Base-by-base conservation (phyloP, 768 basidiomycete genomes). In the Basidioascus undulatus region DNA sequence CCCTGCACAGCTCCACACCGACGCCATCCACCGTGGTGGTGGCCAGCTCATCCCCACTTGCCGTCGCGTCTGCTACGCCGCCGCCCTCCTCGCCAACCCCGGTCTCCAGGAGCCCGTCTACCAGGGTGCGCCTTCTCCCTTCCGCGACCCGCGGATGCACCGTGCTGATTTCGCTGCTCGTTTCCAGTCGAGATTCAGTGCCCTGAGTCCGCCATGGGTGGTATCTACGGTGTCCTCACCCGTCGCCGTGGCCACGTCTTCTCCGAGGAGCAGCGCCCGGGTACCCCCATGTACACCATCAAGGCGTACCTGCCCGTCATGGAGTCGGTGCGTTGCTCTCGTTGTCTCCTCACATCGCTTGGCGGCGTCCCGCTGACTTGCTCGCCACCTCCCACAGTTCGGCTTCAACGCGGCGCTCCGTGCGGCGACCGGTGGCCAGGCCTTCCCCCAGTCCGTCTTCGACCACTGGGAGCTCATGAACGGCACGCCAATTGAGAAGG, bases 21-120 rank as follows among this genome's bases (percentile, higher is more conserved):
- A 98, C 69, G 87, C 89, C 48, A 96, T 98, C 59, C 92, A 98
- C 63, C 80, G 89, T 67, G 89, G 92, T 60, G 87, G 87, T 66
- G 89, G 89, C 62, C 82, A 45, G 40, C 61, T 96, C 55, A 94
- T 98, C 61, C 89, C 89, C 42, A 87, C 83, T 30, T 82, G 78
- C 62, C 77, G 92, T 63, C 81, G 92, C 57, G 89, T 76, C 50
- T 79, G 76, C 56, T 96, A 96, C 62, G 89, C 92, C 47, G 84
- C 89, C 39, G 80, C 83, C 60, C 58, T 96, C 50, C 74, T 98
- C 51, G 86, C 87, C 45, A 68, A 68, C 10, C 92, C 92, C 32
- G 69, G 70, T 62, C 70, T 98, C 46, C 89, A 94, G 59, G 92
- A 98, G 62, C 92, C 92, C 42, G 65, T 96, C 59, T 96, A 86